Evolutionary conservation across 192 early-diverging fungal species (phyloP).

Genomic region (Phycomyces blakesleeanus): DNA sequence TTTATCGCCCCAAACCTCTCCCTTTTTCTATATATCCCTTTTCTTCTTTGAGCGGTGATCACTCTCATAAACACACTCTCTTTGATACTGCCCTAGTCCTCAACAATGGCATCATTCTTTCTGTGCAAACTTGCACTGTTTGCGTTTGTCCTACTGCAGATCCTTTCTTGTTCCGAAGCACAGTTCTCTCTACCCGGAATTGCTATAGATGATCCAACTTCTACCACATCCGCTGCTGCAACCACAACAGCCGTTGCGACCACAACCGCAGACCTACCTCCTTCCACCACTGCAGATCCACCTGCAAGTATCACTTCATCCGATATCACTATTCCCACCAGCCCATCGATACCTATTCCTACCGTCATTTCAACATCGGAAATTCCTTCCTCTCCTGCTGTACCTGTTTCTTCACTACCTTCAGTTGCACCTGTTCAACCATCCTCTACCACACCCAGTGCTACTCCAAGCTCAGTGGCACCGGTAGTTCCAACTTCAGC

Average conservation of each 20-base stretch:
- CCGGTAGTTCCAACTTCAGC: not conserved
- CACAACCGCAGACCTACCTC: too few species aligned
- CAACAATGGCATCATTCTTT: too few species aligned
- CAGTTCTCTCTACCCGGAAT: not conserved
- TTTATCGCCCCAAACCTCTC: too few species aligned
- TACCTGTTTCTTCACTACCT: too few species aligned
- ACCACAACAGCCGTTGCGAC: not conserved
- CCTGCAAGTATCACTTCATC: not conserved
- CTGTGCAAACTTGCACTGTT: too few species aligned
- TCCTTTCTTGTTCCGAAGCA: too few species aligned
- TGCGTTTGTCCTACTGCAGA: too few species aligned
- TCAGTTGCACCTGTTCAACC: not conserved
- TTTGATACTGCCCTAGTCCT: too few species aligned
- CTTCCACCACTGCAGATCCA: not conserved
- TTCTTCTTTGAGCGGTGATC: too few species aligned
- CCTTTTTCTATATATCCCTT: too few species aligned
- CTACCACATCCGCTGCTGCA: conserved; percentile 2
- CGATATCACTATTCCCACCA: not conserved
- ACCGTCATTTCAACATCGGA: not conserved
- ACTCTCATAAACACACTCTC: too few species aligned
- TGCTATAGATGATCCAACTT: not conserved
- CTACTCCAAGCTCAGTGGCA: not conserved
- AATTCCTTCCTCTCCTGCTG: too few species aligned
- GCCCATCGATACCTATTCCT: not conserved
- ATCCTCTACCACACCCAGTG: conserved; percentile 3